Evolutionary conservation across 495 filamentous ascomycete genomes (phyloP).

Genomic region (Neurospora discreta): DNA sequence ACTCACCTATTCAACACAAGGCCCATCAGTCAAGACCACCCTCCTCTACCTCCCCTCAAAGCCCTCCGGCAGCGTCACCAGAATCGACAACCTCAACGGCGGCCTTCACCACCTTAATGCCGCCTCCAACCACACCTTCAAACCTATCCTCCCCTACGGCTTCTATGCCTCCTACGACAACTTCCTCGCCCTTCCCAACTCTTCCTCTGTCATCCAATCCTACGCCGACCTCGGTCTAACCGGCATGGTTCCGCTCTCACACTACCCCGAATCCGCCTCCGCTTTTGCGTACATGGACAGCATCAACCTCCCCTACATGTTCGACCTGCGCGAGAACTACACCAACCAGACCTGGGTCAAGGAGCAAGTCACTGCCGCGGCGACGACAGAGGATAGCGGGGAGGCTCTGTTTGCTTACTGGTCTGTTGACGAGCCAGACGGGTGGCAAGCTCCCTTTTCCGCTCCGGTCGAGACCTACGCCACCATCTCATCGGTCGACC

Average conservation of each 20-base stretch:
- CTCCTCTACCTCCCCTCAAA: conserved; percentile 48
- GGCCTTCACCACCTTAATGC: conserved; percentile 35
- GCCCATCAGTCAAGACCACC: conserved; percentile 16
- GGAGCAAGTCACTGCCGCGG: conserved; percentile 35
- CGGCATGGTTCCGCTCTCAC: conserved; percentile 30
- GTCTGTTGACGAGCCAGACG: conserved; percentile 61
- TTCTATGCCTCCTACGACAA: conserved; percentile 51
- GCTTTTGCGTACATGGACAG: conserved; percentile 45
- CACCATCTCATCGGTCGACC: conserved; percentile 46
- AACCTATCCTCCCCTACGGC: conserved; percentile 49
- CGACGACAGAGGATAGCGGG: conserved; percentile 29
- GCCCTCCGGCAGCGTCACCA: conserved; percentile 46
- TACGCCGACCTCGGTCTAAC: conserved; percentile 40
- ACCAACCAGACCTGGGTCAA: conserved; percentile 43
- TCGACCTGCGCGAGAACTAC: conserved; percentile 52
- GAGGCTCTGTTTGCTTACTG: conserved; percentile 53
- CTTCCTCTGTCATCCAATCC: conserved; percentile 30
- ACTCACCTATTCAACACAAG: conserved; percentile 25
- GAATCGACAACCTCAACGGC: conserved; percentile 51
- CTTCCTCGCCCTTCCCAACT: conserved; percentile 35
- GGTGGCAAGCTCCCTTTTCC: conserved; percentile 47
- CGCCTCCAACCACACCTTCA: conserved; percentile 23
- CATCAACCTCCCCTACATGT: conserved; percentile 51
- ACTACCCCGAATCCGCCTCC: conserved; percentile 27
- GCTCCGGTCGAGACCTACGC: conserved; percentile 24